Conservation (phyloP, 345 rosid genomes). For the Xanthoceras sorbifolium region DNA sequence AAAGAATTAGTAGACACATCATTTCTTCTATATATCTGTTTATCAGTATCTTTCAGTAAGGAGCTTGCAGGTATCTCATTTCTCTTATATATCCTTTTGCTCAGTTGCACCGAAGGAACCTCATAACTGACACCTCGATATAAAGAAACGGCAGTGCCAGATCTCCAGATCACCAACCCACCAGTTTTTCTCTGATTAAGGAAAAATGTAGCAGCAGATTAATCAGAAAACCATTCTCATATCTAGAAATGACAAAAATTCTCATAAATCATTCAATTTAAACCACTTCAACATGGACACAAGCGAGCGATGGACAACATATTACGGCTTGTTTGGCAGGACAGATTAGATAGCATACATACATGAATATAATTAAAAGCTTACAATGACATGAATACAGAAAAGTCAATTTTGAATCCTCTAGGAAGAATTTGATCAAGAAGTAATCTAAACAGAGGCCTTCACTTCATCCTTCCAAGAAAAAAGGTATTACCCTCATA, state of each 20-base stretch:
- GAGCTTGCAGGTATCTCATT: slow-evolving; percentile 35
- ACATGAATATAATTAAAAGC: neutral
- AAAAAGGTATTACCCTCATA: neutral
- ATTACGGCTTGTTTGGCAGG: neutral
- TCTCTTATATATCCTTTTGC: slow-evolving; percentile 51
- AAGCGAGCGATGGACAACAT: neutral
- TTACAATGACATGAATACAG: neutral
- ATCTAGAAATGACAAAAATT: neutral
- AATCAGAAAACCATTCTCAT: neutral
- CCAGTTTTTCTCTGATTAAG: slow-evolving; percentile 83
- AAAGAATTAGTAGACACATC: slow-evolving; percentile 31
- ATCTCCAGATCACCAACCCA: slow-evolving; percentile 97
- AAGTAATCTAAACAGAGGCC: neutral
- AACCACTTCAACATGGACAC: neutral
- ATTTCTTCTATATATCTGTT: slow-evolving; percentile 45
- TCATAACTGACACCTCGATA: slow-evolving; percentile 72
- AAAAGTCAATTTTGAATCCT: neutral
- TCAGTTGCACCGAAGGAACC: slow-evolving; percentile 47
- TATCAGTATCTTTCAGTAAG: slow-evolving; percentile 36
- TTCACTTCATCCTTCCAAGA: neutral
- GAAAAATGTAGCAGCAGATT: neutral
- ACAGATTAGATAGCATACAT: neutral
- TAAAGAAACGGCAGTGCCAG: slow-evolving; percentile 74
- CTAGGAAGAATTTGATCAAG: neutral
- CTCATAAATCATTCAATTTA: neutral